phyloP scores from a whole-genome alignment of 2,329 filamentous ascomycete genomes.

The Penicillium sp. region DNA sequence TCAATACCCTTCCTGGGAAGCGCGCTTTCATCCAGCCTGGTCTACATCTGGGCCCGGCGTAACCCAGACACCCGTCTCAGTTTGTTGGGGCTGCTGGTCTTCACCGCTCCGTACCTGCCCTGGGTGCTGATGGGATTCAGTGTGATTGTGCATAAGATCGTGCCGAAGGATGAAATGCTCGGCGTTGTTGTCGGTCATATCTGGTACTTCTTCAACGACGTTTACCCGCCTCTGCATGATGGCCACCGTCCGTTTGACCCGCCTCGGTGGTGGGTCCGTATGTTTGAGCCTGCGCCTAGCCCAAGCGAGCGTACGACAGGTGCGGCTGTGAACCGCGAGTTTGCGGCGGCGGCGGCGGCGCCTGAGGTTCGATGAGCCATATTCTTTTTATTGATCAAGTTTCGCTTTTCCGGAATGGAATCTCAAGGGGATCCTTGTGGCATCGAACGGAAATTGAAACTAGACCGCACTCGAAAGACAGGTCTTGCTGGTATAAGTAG shows the following conservation, averaged over 20 bases:
- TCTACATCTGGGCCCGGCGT: slow-evolving; percentile 96
- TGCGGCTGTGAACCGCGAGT: slow-evolving; percentile 30
- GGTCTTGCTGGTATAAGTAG: background rate
- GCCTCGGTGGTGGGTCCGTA: slow-evolving; percentile 80
- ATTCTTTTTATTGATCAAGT: background rate
- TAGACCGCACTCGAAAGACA: background rate
- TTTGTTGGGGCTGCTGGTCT: slow-evolving; percentile 83
- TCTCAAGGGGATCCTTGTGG: background rate
- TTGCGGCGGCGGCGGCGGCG: slow-evolving; percentile 35
- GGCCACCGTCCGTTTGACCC: slow-evolving; percentile 84
- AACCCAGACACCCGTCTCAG: slow-evolving; percentile 90
- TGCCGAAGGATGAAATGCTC: slow-evolving; percentile 95
- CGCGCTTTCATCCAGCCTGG: slow-evolving; percentile 84
- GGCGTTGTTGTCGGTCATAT: slow-evolving; percentile 92
- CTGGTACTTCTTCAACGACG: slow-evolving; percentile 97
- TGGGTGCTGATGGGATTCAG: slow-evolving; percentile 96
- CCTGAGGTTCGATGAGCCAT: slow-evolving; percentile 32
- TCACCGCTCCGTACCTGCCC: slow-evolving; percentile 89
- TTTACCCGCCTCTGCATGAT: slow-evolving; percentile 87
- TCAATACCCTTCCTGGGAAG: slow-evolving; percentile 94
- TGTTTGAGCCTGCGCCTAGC: slow-evolving; percentile 60
- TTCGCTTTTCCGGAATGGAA: background rate
- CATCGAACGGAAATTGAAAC: background rate
- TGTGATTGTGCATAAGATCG: slow-evolving; percentile 79
- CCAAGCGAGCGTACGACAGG: slow-evolving; percentile 20